Evolutionary conservation across 768 basidiomycete genomes (phyloP).

Genomic region (Tulasnella sp.): DNA sequence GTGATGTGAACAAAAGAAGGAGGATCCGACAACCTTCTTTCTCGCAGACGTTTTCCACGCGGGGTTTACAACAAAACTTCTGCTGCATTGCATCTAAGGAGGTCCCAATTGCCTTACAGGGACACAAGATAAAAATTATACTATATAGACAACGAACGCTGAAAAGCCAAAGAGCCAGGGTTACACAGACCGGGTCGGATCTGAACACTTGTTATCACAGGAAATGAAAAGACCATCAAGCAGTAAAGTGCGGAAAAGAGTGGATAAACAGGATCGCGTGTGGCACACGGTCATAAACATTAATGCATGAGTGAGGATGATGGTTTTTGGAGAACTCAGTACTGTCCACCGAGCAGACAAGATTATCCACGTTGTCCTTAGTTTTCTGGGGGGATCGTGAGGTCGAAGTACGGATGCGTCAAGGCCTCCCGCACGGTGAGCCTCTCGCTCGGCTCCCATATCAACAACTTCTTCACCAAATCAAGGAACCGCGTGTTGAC

Average conservation of each 20-base stretch:
- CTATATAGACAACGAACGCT: background rate
- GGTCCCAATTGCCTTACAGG: background rate
- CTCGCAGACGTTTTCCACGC: background rate
- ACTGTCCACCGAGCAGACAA: background rate
- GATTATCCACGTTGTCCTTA: background rate
- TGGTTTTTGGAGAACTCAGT: background rate
- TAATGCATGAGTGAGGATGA: background rate
- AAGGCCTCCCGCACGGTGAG: slow-evolving; percentile 84
- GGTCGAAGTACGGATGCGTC: slow-evolving; percentile 72
- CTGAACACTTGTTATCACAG: background rate
- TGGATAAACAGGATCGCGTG: background rate
- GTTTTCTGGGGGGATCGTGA: slow-evolving; percentile 20
- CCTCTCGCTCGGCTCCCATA: slow-evolving; percentile 83
- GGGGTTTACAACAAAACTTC: background rate
- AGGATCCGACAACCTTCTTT: background rate
- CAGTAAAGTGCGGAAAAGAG: background rate
- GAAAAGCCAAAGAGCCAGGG: background rate
- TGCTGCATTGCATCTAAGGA: background rate
- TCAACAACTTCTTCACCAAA: slow-evolving; percentile 76
- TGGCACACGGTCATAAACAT: background rate
- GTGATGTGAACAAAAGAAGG: background rate
- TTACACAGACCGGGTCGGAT: background rate
- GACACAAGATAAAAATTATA: background rate
- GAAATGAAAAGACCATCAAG: background rate
- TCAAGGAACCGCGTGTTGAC: slow-evolving; percentile 77